Evolutionary conservation across 2,329 filamentous ascomycete genomes (phyloP).

Genomic region (Pseudogymnoascus verrucosus): DNA sequence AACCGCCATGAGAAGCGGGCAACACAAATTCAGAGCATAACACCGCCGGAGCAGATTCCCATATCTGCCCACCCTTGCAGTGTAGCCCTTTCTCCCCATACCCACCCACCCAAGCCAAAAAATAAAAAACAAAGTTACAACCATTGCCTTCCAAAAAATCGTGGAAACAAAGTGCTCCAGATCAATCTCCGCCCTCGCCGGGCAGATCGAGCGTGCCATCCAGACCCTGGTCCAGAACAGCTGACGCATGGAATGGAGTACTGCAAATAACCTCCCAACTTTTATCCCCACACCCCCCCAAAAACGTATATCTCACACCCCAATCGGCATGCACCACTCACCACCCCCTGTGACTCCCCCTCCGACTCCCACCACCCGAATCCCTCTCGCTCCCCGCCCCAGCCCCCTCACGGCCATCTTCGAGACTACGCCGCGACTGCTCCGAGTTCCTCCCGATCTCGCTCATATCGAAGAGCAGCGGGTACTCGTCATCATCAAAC

Average conservation of each 20-base stretch:
- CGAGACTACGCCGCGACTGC: constrained; percentile 46
- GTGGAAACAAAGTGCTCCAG: background rate
- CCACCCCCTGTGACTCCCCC: constrained; percentile 25
- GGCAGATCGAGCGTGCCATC: background rate
- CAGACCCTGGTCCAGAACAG: background rate
- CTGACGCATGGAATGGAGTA: background rate
- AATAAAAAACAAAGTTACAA: background rate
- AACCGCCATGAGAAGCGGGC: background rate
- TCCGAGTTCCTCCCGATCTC: constrained; percentile 48
- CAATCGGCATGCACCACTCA: constrained; percentile 8
- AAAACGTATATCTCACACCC: background rate
- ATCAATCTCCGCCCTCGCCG: background rate
- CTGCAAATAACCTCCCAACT: background rate
- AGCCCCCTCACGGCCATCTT: constrained; percentile 36
- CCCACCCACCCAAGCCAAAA: background rate
- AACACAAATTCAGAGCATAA: background rate
- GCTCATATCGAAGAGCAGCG: constrained; percentile 64
- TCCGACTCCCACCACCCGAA: constrained; percentile 23
- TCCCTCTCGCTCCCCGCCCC: constrained; percentile 21
- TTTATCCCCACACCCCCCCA: background rate
- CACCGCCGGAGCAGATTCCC: background rate
- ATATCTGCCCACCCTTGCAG: background rate
- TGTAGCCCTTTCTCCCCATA: background rate
- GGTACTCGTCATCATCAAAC: constrained; percentile 50
- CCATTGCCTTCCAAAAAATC: background rate